A percentile compares a stretch with the other conserved stretches of the same genome.
Conservation (phyloP, 805 yeast genomes). For the Candida montana region DNA sequence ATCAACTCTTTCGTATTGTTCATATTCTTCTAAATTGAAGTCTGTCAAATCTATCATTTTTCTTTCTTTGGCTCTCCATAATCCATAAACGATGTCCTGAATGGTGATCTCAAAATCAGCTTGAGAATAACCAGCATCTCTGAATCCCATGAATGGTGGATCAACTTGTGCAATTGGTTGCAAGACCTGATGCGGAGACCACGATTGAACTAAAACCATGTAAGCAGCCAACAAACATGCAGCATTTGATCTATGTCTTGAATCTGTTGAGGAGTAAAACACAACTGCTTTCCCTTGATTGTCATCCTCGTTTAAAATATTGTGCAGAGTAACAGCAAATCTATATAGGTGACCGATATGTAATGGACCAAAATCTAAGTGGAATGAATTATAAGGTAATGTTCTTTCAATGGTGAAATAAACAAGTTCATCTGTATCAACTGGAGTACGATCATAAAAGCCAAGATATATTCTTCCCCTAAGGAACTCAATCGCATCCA, state of each 20-base stretch:
- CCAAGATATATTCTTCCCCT: conserved; percentile 71
- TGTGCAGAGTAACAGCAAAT: conserved; percentile 92
- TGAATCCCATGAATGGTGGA: conserved; percentile 90
- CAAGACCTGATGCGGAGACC: conserved; percentile 97
- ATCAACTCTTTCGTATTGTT: conserved; percentile 90
- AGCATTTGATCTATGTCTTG: conserved; percentile 84
- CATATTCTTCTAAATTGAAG: conserved; percentile 90
- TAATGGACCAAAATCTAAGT: conserved; percentile 93
- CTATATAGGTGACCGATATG: conserved; percentile 91
- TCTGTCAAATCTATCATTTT: conserved; percentile 80
- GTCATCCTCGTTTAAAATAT: conserved; percentile 76
- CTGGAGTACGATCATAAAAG: conserved; percentile 76
- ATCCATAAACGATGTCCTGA: conserved; percentile 92
- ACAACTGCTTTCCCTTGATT: conserved; percentile 88
- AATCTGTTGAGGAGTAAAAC: conserved; percentile 77
- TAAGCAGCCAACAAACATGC: conserved; percentile 92
- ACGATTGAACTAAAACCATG: conserved; percentile 89
- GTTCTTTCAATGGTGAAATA: conserved; percentile 91
- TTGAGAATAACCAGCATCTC: conserved; percentile 96
- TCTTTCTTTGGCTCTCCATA: conserved; percentile 96
- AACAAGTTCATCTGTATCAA: conserved; percentile 67
- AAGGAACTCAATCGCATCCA: conserved; percentile 46
- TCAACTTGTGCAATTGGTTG: conserved; percentile 90
- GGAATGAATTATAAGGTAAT: conserved; percentile 90
- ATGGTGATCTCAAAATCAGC: conserved; percentile 92